These are phyloP conservation scores for Apophysomyces sp. DNA, from an alignment of 371 early-diverging fungal species.

Conservation along the genomic window DNA sequence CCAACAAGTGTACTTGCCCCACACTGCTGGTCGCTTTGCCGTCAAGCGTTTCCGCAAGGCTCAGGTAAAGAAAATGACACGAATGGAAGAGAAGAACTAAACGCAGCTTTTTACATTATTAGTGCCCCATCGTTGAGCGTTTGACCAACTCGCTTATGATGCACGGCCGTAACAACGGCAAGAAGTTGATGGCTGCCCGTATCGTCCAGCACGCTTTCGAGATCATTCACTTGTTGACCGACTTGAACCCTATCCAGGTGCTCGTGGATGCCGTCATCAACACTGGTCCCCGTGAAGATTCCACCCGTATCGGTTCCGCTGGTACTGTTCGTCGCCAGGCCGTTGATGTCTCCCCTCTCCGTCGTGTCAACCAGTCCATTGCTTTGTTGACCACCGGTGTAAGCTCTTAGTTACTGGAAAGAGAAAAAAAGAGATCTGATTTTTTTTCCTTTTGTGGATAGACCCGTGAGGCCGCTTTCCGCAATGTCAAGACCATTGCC, in stretches of 20 bases:
- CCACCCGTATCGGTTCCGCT: constrained; percentile 99
- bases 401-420: constrained; percentile 30
- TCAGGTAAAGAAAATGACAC: constrained; percentile 53
- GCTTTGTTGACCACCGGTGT: constrained; percentile 95
- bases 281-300: constrained; percentile 99
- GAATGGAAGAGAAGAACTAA: background rate
- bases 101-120: background rate
- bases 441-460: background rate
- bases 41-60: constrained; percentile 98
- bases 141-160: constrained; percentile 99
- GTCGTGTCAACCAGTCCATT: constrained; percentile 99
- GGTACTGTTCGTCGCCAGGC: constrained; percentile 99
- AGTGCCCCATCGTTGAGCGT: constrained; percentile 99
- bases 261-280: constrained; percentile 99
- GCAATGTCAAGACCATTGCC: constrained; percentile 92
- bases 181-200: constrained; percentile 99
- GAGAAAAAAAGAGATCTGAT: constrained; percentile 5
- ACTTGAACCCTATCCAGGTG: constrained; percentile 99
- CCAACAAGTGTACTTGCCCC: constrained; percentile 95
- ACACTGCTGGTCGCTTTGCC: constrained; percentile 99
- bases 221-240: constrained; percentile 98
- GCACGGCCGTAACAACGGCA: constrained; percentile 99
- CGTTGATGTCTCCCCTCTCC: constrained; percentile 99
- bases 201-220: constrained; percentile 99
- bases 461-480: constrained; percentile 38